These are phyloP conservation scores for Lolium rigidum DNA, from an alignment of 176 grass and related monocot genomes.

Conservation along the genomic window DNA sequence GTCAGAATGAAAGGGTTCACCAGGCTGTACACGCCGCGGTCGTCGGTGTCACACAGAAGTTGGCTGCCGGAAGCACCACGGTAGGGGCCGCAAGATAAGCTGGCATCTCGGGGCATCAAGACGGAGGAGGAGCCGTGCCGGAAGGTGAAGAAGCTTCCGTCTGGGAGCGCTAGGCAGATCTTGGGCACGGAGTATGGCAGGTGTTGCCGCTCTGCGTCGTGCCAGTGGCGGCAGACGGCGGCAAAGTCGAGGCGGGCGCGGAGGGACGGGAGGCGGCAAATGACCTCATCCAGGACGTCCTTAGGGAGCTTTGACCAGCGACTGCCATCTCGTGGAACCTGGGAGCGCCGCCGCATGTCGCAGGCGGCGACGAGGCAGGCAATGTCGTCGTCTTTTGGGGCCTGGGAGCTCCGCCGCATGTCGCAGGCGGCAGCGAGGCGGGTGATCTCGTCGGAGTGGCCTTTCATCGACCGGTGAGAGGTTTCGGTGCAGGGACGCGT, in stretches of 20 bases:
- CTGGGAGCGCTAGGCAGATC: not conserved
- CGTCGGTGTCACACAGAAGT: not conserved
- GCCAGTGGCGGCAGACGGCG: not conserved
- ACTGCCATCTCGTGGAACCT: not conserved
- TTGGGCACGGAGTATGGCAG: not conserved
- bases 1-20: not conserved
- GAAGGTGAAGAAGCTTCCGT: not conserved
- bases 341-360: not conserved
- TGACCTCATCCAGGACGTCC: not conserved
- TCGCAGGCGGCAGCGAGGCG: not conserved
- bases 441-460: not conserved
- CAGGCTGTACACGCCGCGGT: not conserved
- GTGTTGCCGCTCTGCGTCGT: not conserved
- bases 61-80: not conserved
- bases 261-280: not conserved
- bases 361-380: not conserved
- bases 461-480: not conserved
- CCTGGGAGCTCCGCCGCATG: too few relatives aligned
- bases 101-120: rapidly evolving
- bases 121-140: not conserved
- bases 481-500: too few relatives aligned
- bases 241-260: not conserved
- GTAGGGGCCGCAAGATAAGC: not conserved
- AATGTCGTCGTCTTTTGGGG: not conserved
- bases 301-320: not conserved